Base-by-base conservation (phyloP, 352 stramenopile species). In the Halophytophthora batemanensis region DNA sequence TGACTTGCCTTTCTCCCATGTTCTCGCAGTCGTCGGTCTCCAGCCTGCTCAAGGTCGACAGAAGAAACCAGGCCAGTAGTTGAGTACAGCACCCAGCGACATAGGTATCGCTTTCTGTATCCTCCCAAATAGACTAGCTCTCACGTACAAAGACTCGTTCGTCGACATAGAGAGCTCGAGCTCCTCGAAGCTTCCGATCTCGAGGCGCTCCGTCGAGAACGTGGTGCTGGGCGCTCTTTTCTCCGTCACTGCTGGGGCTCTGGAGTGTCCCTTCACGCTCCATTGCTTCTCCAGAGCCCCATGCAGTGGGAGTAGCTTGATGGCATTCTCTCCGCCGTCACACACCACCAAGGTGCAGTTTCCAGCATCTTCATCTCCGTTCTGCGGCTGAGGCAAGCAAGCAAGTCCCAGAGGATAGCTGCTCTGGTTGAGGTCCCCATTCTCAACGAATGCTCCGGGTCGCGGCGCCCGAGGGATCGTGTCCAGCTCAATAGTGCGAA, bases 401-500 rank as follows among this genome's bases (percentile, higher is more conserved):
- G 49, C 51, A 18, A 69, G 58, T 22, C 61, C 56, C 36, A 66
- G 56, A 3, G 56, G 56, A 31, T 44, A 38, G n/a, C 36, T 45
- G 19, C 14, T 44, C n/a, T 51, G 45, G 45, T 41, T 17, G 2
- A 53, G 6, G 5, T 54, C 29, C 42, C 41, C 33, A 7, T 44
- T 29, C 28, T n/a, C 37, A 34, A 23, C 14, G 34, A 39, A 45
- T 50, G 37, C 11, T 17, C 19, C 37, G 14, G 37, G 11, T 6
- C 37, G 44, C n/a, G n/a, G 41, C 3, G 35, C 13, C 46, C 39
- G 52, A 33, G 47, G 33, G 21, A 67, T 34, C 15, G 28, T 33
- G 10, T 52, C 59, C 17, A 82, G 37, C 53, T 71, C 59, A 29
- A 82, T 69, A n/a, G 71, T 79, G 15, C 59, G 65, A 18, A 77